Percentiles rank a stretch among this genome's conserved stretches.
phyloP scores from a whole-genome alignment of 75 land plant genomes.

The Azolla pinnata region DNA sequence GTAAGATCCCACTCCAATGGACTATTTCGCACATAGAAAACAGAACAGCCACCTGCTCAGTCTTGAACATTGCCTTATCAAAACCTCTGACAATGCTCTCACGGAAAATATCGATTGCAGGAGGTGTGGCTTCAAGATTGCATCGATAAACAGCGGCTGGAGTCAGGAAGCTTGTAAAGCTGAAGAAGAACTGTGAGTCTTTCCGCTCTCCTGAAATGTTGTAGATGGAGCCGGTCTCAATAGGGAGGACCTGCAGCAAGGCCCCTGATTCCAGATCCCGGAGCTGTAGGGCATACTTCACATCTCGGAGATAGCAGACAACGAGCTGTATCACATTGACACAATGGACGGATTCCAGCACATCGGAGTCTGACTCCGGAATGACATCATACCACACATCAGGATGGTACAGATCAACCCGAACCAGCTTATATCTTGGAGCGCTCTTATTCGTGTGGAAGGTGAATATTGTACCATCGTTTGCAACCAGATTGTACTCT shows the following conservation, averaged over 20 bases:
- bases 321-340: constrained; percentile 56
- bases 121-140: constrained; percentile 37
- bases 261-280: constrained; percentile 63
- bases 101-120: constrained; percentile 52
- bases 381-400: constrained; percentile 66
- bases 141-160: constrained; percentile 79
- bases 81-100: constrained; percentile 66
- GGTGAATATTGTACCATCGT: constrained; percentile 71
- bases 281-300: constrained; percentile 68
- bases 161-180: constrained; percentile 79
- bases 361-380: constrained; percentile 61
- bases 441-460: constrained; percentile 90
- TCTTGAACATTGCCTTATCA: constrained; percentile 58
- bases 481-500: constrained; percentile 55
- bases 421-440: constrained; percentile 69
- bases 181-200: constrained; percentile 56
- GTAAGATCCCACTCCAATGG: too few species aligned
- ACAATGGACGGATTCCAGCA: constrained; percentile 54
- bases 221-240: constrained; percentile 81
- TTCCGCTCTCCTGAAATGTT: constrained; percentile 59
- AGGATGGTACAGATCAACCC: constrained; percentile 62
- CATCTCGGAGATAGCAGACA: constrained; percentile 78
- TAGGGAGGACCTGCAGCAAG: constrained; percentile 51
- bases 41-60: constrained; percentile 83
- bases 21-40: too few species aligned